Evolutionary conservation across 495 filamentous ascomycete genomes (phyloP), one percentile per base, ranked within the genome.

Genomic region (Xylaria sp.): DNA sequence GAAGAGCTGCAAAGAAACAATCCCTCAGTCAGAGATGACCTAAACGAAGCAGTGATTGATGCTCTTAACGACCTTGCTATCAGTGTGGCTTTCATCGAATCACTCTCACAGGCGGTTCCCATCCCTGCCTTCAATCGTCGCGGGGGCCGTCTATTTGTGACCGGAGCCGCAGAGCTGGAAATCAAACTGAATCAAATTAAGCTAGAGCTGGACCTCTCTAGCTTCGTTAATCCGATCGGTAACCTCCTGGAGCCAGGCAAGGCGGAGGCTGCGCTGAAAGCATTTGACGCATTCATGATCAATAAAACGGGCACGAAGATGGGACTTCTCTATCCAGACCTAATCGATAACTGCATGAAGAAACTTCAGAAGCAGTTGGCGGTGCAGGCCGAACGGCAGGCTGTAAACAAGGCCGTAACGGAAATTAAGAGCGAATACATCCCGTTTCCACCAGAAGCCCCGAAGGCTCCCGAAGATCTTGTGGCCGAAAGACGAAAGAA

Each of bases 191-290:
- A 75, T 37, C 11, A 72, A 19, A 35, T 81, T 12, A 80, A 78
- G 40, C n/a, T 52, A 1, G 44, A 79, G 17, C 7, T 83, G 4
- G 79, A 83, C 41, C 70, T 84, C 17, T 62, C 61, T 9, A 70
- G 79, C 5, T 81, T 79, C 65, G 80, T 71, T 1, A 61, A 74
- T 19, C 80, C 80, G 0, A 79, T 81, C 40, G 76, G 79, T 52
- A 81, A 80, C 21, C 77, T 84, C 8, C 65, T 80, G 1, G 68
- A 82, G 64, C 77, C 81, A 0, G 80, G 76, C 0, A 78, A 81
- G 75, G 71, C 81, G 21, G 61, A 75, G 12, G 71, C 61, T 15
- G 81, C 82, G 0, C 69, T 83, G 5, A 75, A 63, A 7, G 64
- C 68, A 4, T 69, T 84, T 0, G 74, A 84, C 31, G 50, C 77